A percentile compares a stretch with the other conserved stretches of the same genome.
Evolutionary conservation across 495 filamentous ascomycete genomes (phyloP).

Genomic region (Copromyces sp.): DNA sequence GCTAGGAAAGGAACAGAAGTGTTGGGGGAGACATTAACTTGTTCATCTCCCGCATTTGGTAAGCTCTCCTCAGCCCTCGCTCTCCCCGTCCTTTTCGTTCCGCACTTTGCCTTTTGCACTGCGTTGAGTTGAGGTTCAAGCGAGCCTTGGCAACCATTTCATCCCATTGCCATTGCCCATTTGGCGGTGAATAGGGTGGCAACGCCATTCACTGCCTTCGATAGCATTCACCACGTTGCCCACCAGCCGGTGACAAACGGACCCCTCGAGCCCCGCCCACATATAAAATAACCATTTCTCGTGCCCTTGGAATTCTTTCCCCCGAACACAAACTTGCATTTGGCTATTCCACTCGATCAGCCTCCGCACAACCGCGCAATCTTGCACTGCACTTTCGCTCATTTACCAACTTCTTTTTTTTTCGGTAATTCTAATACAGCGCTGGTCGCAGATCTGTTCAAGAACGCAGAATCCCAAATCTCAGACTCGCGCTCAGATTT

Average conservation of each 20-base stretch:
- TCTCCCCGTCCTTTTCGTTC: not conserved
- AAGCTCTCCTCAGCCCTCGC: slow-evolving; percentile 33
- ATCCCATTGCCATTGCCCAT: not conserved
- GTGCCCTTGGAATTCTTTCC: not conserved
- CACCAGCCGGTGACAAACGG: not conserved
- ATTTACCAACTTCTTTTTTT: not conserved
- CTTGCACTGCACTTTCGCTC: not conserved
- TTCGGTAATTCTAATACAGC: slow-evolving; percentile 5
- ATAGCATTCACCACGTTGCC: not conserved
- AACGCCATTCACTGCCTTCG: not conserved
- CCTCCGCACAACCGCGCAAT: not conserved
- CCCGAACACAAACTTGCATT: not conserved
- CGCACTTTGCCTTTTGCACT: not conserved
- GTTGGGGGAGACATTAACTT: slow-evolving; percentile 96
- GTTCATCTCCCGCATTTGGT: slow-evolving; percentile 88
- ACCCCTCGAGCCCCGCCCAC: not conserved
- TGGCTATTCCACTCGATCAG: not conserved
- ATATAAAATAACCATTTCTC: not conserved
- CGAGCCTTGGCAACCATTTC: not conserved
- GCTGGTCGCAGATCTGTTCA: slow-evolving; percentile 13
- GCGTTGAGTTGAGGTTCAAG: not conserved
- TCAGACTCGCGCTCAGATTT: slow-evolving; percentile 10
- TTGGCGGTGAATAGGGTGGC: not conserved
- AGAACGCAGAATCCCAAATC: slow-evolving; percentile 3
- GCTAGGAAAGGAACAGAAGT: slow-evolving; percentile 28